These are phyloP conservation scores for Coemansia biformis DNA, from an alignment of 192 early-diverging fungal genomes.

Conservation along the genomic window DNA sequence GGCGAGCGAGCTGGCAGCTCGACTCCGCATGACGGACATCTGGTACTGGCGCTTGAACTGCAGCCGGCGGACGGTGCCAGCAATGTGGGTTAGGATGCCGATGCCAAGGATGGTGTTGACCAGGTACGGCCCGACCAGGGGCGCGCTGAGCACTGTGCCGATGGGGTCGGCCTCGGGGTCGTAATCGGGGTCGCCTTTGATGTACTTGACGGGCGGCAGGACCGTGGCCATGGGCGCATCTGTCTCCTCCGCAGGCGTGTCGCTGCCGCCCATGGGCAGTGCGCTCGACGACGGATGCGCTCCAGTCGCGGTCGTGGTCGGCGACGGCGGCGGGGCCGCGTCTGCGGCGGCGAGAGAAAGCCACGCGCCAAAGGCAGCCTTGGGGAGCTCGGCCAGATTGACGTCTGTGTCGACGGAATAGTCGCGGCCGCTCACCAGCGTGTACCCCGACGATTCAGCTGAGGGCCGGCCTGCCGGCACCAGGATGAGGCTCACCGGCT, in stretches of 20 bases:
- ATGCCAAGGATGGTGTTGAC: slow-evolving; percentile 32
- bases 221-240: slow-evolving; percentile 10
- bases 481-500: slow-evolving; percentile 19
- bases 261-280: no score
- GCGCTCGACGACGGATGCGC: no score
- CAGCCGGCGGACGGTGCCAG: slow-evolving; percentile 25
- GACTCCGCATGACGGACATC: slow-evolving; percentile 20
- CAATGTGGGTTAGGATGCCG: slow-evolving; percentile 28
- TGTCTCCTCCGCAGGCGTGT: background rate
- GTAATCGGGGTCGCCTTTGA: slow-evolving; percentile 46
- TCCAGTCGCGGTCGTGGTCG: background rate
- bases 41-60: slow-evolving; percentile 39
- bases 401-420: slow-evolving; percentile 26
- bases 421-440: slow-evolving; percentile 15
- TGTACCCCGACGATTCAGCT: slow-evolving; percentile 8
- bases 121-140: slow-evolving; percentile 32
- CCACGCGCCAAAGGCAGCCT: slow-evolving; percentile 31
- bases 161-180: slow-evolving; percentile 24
- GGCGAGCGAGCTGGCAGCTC: slow-evolving; percentile 11
- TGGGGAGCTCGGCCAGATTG: slow-evolving; percentile 38
- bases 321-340: background rate
- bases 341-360: slow-evolving; percentile 11
- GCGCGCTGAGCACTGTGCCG: slow-evolving; percentile 28
- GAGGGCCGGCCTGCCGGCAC: slow-evolving; percentile 8
- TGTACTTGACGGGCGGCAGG: slow-evolving; percentile 37